Conservation (phyloP, 2,329 filamentous ascomycete species). For the Fusarium nodosum region DNA sequence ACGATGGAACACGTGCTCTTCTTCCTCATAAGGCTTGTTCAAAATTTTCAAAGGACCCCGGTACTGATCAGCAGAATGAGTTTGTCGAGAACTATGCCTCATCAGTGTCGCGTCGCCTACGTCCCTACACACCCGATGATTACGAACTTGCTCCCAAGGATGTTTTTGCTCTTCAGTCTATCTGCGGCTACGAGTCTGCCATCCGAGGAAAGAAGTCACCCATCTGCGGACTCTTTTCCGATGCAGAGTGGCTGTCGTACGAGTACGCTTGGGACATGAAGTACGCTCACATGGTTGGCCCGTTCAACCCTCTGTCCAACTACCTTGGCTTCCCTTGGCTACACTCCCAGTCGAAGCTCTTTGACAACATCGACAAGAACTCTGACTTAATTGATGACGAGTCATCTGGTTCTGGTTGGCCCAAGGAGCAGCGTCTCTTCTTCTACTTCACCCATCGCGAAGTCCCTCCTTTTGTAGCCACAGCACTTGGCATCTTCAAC, state of each 20-base stretch:
- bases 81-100: constrained; percentile 41
- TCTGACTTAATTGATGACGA: constrained; percentile 2
- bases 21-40: constrained; percentile 47
- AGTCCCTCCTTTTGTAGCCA: constrained; percentile 45
- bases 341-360: constrained; percentile 35
- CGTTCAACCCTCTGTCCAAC: constrained; percentile 41
- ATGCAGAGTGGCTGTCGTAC: constrained; percentile 44
- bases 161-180: constrained; percentile 44
- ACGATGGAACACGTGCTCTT: constrained; percentile 43
- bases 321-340: constrained; percentile 45
- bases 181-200: constrained; percentile 45
- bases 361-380: constrained; percentile 22
- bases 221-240: constrained; percentile 39
- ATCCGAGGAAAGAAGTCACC: constrained; percentile 39
- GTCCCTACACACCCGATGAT: constrained; percentile 38
- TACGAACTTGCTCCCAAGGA: constrained; percentile 40
- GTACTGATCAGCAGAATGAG: constrained; percentile 36
- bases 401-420: constrained; percentile 39
- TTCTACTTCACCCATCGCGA: constrained; percentile 47
- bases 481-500: constrained; percentile 44
- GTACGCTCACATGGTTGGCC: constrained; percentile 46
- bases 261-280: constrained; percentile 49
- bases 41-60: constrained; percentile 38
- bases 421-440: constrained; percentile 37
- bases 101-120: constrained; percentile 30